Evolutionary conservation across 352 stramenopile species (phyloP), one percentile per base, ranked within the genome.

Genomic region (Phytophthora europaea): DNA sequence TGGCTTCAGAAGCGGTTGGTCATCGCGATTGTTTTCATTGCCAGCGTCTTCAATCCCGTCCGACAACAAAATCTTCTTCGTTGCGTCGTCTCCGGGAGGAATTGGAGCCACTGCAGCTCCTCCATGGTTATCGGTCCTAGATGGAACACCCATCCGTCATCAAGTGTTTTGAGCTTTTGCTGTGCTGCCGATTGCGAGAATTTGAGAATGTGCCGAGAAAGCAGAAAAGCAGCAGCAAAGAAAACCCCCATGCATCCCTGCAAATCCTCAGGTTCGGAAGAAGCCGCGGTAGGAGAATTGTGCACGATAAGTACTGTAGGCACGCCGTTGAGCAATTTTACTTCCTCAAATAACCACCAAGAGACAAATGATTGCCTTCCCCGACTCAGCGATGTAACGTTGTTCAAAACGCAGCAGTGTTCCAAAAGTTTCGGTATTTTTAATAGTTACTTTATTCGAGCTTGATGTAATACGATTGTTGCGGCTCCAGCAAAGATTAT

Each of bases 401-500:
- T 36, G 36, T 16, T 36, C 13, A 16, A 43, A 43, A 43, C 36
- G 9, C 10, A 10, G 45, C 6, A 53, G n/a, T 7, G n/a, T 53
- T 22, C 5, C 43, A 51, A 22, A 7, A 22, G 0, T 23, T 22
- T 22, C 6, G 15, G 23, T 1, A 26, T 23, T 51, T 12, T n/a
- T 15, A 48, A 48, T 15, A 4, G 1, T 31, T 47, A 38, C 18
- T 50, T 54, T 51, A 22, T 22, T 34, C 59, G 69, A 1, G 69
- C 70, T 13, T 75, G 67, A 5, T 80, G 79, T 9, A 86, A 40
- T 4, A 80, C 78, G 43, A 91, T 88, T 13, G 75, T 31, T 4
- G 80, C 54, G 4, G 80, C 81, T 18, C 81, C 78, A 2, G 38
- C 48, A 54, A 83, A 40, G 57, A 89, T 87, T 54, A 91, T 83